Evolutionary conservation across 805 yeast genomes (phyloP).

Genomic region (Sugiyamaella boreocaroliniensis): DNA sequence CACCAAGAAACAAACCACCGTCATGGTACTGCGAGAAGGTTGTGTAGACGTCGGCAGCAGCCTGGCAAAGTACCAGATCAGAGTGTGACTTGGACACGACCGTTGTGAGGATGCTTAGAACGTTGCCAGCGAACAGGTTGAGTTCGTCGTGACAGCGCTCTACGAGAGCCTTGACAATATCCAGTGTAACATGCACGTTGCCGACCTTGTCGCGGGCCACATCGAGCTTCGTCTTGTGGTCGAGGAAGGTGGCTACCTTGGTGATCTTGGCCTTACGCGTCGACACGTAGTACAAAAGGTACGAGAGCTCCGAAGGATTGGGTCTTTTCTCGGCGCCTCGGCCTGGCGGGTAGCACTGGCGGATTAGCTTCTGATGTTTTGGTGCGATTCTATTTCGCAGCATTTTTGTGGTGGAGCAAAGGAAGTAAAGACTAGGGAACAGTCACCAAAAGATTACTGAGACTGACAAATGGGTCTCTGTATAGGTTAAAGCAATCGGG

Average conservation of each 20-base stretch:
- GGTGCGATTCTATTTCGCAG: conserved; percentile 34
- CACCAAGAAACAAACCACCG: conserved; percentile 59
- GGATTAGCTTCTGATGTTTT: conserved; percentile 82
- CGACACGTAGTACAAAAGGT: conserved; percentile 81
- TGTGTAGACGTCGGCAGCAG: conserved; percentile 24
- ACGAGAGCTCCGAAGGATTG: conserved; percentile 84
- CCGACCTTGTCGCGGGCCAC: conserved; percentile 59
- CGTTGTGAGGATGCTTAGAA: conserved; percentile 50
- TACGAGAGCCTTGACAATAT: conserved; percentile 61
- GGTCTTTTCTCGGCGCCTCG: conserved; percentile 82
- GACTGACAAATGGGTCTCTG: no score
- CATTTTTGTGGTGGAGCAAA: neutral
- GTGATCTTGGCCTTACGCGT: conserved; percentile 83
- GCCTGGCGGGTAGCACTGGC: conserved; percentile 81
- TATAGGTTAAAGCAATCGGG: no score
- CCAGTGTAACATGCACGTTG: conserved; percentile 75
- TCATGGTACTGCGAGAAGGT: conserved; percentile 47
- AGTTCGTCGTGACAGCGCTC: conserved; percentile 75
- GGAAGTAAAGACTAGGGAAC: no score
- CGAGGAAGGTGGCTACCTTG: conserved; percentile 69
- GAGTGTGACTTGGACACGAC: conserved; percentile 40
- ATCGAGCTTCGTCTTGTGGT: conserved; percentile 56
- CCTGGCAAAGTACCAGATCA: conserved; percentile 57
- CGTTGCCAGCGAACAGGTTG: conserved; percentile 69
- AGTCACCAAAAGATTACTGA: no score